Base-by-base conservation (phyloP, 1,139 yeast genomes). In the Maudiozyma humilis region DNA sequence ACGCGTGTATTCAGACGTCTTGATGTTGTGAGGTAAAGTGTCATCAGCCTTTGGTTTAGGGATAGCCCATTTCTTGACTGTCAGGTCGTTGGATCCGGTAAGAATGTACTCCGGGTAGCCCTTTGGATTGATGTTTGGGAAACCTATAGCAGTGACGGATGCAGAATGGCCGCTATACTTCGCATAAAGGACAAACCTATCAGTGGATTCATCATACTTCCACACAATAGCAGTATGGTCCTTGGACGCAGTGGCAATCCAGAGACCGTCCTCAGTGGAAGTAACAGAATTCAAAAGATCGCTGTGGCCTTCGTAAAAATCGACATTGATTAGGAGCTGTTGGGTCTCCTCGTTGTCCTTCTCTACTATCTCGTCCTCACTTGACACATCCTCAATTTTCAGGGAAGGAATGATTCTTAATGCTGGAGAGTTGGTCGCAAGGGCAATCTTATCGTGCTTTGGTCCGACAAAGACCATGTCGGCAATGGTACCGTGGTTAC, bases 371-470 rank as follows among this genome's bases (percentile, higher is more conserved):
- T 27, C 14, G n/a, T 41, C 36, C 37, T 16, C 40, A 12, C 45
- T 41, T 17, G 36, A 17, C 25, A 44, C 45, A 4, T 32, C 41
- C 18, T 38, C 42, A 10, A 32, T 30, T 3, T 34, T 23, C 27
- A 16, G 23, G 2, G 32, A 27, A 15, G 64, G 62, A 36, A 87
- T 74, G 12, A 91, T 66, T 58, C 97, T 72, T 43, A 91, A 69
- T 2, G 93, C 80, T n/a, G 96, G 95, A 0, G 97, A 84, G 63
- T 91, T 91, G 12, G 98, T 89, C 2, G 97, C 96, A 54, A 91
- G 66, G 2, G 95, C 96, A 41, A 89, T 63, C 29, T 63, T 57
- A 36, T 73, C 63, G 36, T 67, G 63, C 12, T 70, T 63, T 7
- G 87, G 85, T 0, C 93, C 94, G 34, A 81, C 83, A 57, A 79